Base-by-base conservation (phyloP, 192 early-diverging fungal genomes). In the Phycomyces nitens region DNA sequence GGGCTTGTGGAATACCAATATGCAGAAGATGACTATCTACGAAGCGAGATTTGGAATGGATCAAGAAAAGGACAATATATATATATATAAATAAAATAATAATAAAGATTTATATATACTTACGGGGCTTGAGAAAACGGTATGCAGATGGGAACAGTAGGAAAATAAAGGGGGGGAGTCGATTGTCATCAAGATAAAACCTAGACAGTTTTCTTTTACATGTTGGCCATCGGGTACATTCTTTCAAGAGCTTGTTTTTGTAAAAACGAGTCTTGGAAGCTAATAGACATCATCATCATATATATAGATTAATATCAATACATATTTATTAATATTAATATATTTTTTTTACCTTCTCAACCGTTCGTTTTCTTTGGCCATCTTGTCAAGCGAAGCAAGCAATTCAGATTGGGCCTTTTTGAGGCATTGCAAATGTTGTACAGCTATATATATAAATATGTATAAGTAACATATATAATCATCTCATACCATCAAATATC, bases 381-480 rank as follows among this genome's bases (percentile, higher is more conserved):
- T 50, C 11, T 52, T 49, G 26, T 68, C 66, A 27, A 68, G 22
- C 55, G 60, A 58, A 29, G 52, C 27, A n/a, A 73, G 55, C 4
- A 73, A 24, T 18, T 49, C 38, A 40, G 18, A 29, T 64, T 70
- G 72, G 18, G 52, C 66, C 24, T 70, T 73, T 29, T 77, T 77
- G n/a, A 77, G 54, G 47, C 74, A 64, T 20, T 64, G 34, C 26
- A 77, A 44, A 23, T 77, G 75, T 54, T 73, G 64, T 29, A 77
- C 75, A 53, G 75, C 74, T 34, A 34, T 34, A n/a, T n/a, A n/a
- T 42, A 42, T 66, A 41, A 34, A 21, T 16, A 16, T 44, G 44
- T 8, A 53, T 53, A 8, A 23, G 22, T 53, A 7, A 53, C 22
- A 7, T 42, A 14, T 42, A n/a, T n/a, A n/a, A n/a, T n/a, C n/a